Evolutionary conservation across 805 yeast species (phyloP).

Genomic region (Candida odintsovae): DNA sequence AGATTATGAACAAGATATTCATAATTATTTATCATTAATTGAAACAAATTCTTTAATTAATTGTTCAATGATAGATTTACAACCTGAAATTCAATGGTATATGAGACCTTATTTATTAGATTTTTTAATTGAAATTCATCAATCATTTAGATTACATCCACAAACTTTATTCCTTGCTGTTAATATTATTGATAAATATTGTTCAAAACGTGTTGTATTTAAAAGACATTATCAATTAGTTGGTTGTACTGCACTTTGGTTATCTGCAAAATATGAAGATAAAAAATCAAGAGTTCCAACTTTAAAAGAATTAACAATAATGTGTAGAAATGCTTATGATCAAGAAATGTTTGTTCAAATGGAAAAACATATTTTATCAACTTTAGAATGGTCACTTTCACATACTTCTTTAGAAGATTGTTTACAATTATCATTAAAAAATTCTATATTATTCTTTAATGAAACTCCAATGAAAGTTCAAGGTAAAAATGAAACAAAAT

Average conservation of each 20-base stretch:
- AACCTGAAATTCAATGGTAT: conserved; percentile 77
- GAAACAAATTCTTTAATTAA: conserved; percentile 29
- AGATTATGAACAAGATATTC: conserved; percentile 40
- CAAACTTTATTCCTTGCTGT: conserved; percentile 64
- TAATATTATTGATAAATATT: conserved; percentile 75
- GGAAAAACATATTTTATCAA: conserved; percentile 70
- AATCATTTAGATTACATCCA: conserved; percentile 52
- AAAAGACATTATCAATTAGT: conserved; percentile 79
- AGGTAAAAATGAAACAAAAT: conserved; percentile 12
- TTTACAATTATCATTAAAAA: conserved; percentile 17
- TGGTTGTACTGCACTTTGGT: conserved; percentile 83
- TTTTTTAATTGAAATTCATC: conserved; percentile 63
- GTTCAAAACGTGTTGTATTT: conserved; percentile 73
- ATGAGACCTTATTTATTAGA: conserved; percentile 78
- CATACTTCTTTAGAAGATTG: conserved; percentile 25
- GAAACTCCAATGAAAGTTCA: conserved; percentile 18
- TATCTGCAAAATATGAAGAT: conserved; percentile 74
- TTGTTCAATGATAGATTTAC: conserved; percentile 63
- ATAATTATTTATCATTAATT: conserved; percentile 31
- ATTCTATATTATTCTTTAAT: conserved; percentile 6
- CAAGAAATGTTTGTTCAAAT: conserved; percentile 63
- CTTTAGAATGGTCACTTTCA: conserved; percentile 57
- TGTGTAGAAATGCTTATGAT: conserved; percentile 64
- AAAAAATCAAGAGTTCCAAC: conserved; percentile 63
- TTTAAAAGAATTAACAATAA: conserved; percentile 53